Evolutionary conservation across 2,329 filamentous ascomycete genomes (phyloP).

Genomic region (Aureobasidium sp.): DNA sequence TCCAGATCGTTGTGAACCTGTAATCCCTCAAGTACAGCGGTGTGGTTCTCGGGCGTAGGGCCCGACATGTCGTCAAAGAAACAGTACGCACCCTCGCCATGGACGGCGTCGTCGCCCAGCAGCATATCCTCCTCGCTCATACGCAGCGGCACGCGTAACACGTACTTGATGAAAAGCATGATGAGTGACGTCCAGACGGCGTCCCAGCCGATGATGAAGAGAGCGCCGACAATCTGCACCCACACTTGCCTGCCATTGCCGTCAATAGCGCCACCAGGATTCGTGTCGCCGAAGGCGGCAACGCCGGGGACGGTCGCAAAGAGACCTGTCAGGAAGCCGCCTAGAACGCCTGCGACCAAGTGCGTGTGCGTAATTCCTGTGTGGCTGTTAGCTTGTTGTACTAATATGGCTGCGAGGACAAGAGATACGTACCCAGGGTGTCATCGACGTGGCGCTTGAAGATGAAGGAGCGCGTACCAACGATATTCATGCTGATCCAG

Average conservation of each 20-base stretch:
- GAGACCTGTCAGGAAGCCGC: constrained; percentile 39
- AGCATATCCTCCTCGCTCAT: constrained; percentile 40
- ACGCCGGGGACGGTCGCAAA: constrained; percentile 42
- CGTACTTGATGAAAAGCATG: constrained; percentile 44
- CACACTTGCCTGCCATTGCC: constrained; percentile 44
- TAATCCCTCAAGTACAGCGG: not conserved
- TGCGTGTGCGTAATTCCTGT: constrained; percentile 39
- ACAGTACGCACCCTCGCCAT: constrained; percentile 39
- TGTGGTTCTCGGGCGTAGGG: not conserved
- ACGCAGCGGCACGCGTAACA: constrained; percentile 39
- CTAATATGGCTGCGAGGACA: not conserved
- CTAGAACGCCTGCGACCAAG: constrained; percentile 39
- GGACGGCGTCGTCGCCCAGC: constrained; percentile 41
- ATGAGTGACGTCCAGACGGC: constrained; percentile 44
- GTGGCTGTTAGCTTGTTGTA: not conserved
- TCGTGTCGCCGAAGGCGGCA: constrained; percentile 39
- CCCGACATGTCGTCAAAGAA: constrained; percentile 19
- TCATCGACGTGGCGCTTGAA: constrained; percentile 51
- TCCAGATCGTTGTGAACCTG: not conserved
- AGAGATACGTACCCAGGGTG: constrained; percentile 33
- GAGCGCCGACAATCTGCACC: constrained; percentile 41
- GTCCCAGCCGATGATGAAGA: constrained; percentile 45
- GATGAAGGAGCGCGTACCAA: constrained; percentile 43
- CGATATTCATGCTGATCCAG: constrained; percentile 43
- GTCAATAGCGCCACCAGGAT: constrained; percentile 42